A percentile compares a stretch with the other conserved stretches of the same genome.
Evolutionary conservation across 768 basidiomycete genomes (phyloP).

Genomic region (Mycena epipterygia): DNA sequence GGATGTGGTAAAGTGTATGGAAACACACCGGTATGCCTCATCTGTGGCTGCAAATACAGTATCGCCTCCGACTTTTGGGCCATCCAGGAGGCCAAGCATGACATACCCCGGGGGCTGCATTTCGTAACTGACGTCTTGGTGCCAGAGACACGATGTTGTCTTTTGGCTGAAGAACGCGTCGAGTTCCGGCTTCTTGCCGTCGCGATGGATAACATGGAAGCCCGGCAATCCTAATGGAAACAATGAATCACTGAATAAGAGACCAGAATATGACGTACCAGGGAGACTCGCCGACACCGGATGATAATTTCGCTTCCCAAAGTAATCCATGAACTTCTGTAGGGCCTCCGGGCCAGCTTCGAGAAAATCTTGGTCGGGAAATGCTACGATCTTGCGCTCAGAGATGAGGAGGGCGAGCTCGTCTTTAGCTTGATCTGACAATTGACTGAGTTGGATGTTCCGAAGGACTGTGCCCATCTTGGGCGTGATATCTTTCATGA

Average conservation of each 20-base stretch:
- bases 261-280: conserved; percentile 1
- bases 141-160: conserved; percentile 40
- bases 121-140: conserved; percentile 40
- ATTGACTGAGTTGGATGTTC: conserved; percentile 26
- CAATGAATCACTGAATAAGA: not conserved
- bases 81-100: conserved; percentile 37
- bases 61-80: conserved; percentile 38
- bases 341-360: conserved; percentile 32
- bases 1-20: not conserved
- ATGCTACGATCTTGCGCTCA: conserved; percentile 37
- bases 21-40: conserved; percentile 33
- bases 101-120: conserved; percentile 39
- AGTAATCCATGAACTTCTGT: too few relatives aligned
- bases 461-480: conserved; percentile 37
- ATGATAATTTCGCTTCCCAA: conserved; percentile 33
- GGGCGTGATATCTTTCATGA: conserved; percentile 30
- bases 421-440: conserved; percentile 32
- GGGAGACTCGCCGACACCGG: conserved; percentile 31
- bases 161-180: conserved; percentile 37
- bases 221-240: conserved; percentile 29
- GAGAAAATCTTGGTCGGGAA: conserved; percentile 36
- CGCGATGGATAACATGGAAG: conserved; percentile 39
- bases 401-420: conserved; percentile 37
- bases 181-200: conserved; percentile 37
- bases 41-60: conserved; percentile 40